These are phyloP conservation scores for Talaromyces sp. DNA, from an alignment of 2,329 filamentous ascomycete species.

Conservation along the genomic window DNA sequence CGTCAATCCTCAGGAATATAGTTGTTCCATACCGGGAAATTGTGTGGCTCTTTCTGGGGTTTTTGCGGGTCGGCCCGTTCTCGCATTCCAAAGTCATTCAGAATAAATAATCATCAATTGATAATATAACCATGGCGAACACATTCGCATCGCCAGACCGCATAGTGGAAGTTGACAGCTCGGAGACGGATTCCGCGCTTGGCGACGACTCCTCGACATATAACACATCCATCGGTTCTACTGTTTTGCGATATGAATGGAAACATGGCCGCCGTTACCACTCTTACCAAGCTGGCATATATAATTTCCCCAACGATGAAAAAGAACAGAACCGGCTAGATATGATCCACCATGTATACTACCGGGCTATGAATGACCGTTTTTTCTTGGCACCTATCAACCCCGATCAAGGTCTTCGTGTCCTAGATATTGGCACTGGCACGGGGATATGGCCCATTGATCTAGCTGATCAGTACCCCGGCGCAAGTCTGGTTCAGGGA, in stretches of 20 bases:
- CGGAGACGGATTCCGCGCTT: conserved; percentile 8
- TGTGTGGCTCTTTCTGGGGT: too few species aligned
- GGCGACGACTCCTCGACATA: conserved; percentile 8
- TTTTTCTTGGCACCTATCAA: conserved; percentile 28
- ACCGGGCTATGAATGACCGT: conserved; percentile 22
- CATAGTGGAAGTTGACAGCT: conserved; percentile 3
- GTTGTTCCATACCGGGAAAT: too few species aligned
- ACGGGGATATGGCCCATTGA: conserved; percentile 30
- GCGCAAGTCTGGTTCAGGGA: conserved; percentile 13
- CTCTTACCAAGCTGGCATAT: conserved; percentile 12
- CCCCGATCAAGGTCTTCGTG: conserved; percentile 14
- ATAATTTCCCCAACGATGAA: conserved; percentile 36
- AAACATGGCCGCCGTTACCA: conserved; percentile 19
- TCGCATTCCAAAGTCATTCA: too few species aligned
- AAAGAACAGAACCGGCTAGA: conserved; percentile 36
- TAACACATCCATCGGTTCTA: conserved; percentile 7
- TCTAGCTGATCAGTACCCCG: conserved; percentile 16
- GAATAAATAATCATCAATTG: too few species aligned
- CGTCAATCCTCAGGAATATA: too few species aligned
- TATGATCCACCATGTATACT: conserved; percentile 34
- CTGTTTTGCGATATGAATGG: conserved; percentile 9
- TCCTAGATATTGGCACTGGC: conserved; percentile 31
- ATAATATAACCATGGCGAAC: background rate
- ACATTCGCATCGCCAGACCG: background rate
- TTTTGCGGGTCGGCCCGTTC: too few species aligned